These are phyloP conservation scores for Penicillium angulare DNA, from an alignment of 495 filamentous ascomycete genomes.

Conservation along the genomic window DNA sequence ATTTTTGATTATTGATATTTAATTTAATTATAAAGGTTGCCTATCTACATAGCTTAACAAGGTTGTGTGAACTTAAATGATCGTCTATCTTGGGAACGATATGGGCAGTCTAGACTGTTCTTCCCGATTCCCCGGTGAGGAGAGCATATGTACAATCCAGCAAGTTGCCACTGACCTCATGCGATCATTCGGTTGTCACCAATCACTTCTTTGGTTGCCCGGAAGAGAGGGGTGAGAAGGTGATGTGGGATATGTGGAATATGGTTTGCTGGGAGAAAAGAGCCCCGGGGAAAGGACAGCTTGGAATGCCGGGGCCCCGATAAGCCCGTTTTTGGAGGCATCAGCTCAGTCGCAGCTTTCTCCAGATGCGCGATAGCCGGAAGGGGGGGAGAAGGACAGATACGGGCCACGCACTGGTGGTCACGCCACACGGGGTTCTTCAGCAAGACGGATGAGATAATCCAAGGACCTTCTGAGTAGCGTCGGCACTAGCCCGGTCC, in stretches of 20 bases:
- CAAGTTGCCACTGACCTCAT: background rate
- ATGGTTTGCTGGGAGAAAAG: no score
- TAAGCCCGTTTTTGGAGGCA: slow-evolving; percentile 4
- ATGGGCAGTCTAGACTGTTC: slow-evolving; percentile 5
- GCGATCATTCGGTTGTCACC: background rate
- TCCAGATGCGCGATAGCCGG: slow-evolving; percentile 28
- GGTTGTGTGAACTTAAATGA: background rate
- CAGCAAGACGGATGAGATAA: slow-evolving; percentile 22
- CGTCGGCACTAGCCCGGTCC: slow-evolving; percentile 19
- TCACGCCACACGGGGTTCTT: slow-evolving; percentile 29
- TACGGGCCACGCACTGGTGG: slow-evolving; percentile 19
- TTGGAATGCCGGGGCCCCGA: background rate
- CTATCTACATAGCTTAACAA: background rate
- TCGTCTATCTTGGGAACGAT: background rate
- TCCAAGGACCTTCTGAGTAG: slow-evolving; percentile 19
- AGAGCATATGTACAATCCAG: background rate
- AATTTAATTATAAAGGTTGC: no score
- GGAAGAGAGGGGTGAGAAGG: no score
- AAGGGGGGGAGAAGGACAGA: background rate
- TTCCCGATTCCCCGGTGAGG: slow-evolving; percentile 1
- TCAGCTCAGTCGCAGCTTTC: slow-evolving; percentile 20
- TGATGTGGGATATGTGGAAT: no score
- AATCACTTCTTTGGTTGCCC: no score
- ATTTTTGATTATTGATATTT: no score
- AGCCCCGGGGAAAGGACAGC: background rate